These are phyloP conservation scores for Pleurotus tuoliensis DNA, from an alignment of 768 basidiomycete genomes.

Conservation along the genomic window DNA sequence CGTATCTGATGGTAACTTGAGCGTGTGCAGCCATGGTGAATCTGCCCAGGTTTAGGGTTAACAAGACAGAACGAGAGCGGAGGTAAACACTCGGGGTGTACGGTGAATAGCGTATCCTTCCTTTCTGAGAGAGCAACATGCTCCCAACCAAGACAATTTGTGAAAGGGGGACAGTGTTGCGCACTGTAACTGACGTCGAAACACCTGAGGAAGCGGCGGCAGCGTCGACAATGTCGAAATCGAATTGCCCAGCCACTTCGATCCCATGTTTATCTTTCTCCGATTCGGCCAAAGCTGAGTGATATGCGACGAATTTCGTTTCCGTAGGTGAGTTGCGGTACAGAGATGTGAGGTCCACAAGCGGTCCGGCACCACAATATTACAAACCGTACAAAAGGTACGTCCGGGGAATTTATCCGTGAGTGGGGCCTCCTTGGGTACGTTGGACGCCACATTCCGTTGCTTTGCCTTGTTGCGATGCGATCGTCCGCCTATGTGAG, in stretches of 20 bases:
- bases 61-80: background rate
- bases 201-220: conserved; percentile 22
- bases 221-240: conserved; percentile 51
- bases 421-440: conserved; percentile 27
- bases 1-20: conserved; percentile 16
- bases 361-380: conserved; percentile 13
- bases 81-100: conserved; percentile 12
- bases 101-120: conserved; percentile 16
- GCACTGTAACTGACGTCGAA: conserved; percentile 16
- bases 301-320: conserved; percentile 34
- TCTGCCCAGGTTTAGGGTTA: conserved; percentile 8
- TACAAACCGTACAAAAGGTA: conserved; percentile 27
- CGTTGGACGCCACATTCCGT: conserved; percentile 18
- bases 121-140: conserved; percentile 28
- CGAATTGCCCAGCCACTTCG: conserved; percentile 35
- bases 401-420: conserved; percentile 8
- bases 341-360: conserved; percentile 31
- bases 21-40: conserved; percentile 20
- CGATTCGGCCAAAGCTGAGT: conserved; percentile 43
- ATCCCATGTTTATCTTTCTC: conserved; percentile 55
- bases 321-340: conserved; percentile 27
- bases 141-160: conserved; percentile 22
- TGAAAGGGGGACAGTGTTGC: conserved; percentile 26
- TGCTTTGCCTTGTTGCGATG: conserved; percentile 16
- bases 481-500: conserved; percentile 10